phyloP scores from a whole-genome alignment of 306 rosid genomes.

The Prunus davidiana region DNA sequence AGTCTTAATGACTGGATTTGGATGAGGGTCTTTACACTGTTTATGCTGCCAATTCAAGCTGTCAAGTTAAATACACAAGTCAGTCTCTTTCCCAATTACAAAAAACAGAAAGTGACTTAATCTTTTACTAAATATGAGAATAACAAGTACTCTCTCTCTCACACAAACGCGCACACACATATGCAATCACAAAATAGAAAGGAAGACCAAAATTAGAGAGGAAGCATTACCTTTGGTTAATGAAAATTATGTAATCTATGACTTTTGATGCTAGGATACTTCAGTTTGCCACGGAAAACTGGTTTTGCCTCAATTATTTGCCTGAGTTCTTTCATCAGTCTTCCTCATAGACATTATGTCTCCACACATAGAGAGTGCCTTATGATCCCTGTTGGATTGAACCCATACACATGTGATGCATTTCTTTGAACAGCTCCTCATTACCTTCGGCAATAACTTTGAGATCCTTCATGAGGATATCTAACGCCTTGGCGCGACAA shows the following conservation, averaged over 20 bases:
- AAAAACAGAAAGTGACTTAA: neutral
- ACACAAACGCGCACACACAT: neutral
- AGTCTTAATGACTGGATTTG: too few species aligned
- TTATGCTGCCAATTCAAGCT: slow-evolving; percentile 94
- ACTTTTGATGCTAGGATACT: slow-evolving; percentile 59
- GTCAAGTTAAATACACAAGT: slow-evolving; percentile 30
- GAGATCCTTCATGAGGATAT: too few species aligned
- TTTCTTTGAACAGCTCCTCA: too few species aligned
- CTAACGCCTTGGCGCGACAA: too few species aligned
- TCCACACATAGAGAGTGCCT: slow-evolving; percentile 63
- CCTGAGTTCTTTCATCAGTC: slow-evolving; percentile 65
- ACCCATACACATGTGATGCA: too few species aligned
- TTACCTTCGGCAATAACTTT: too few species aligned
- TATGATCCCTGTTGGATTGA: slow-evolving; percentile 54
- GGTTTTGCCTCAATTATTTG: slow-evolving; percentile 78
- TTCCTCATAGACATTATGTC: slow-evolving; percentile 78
- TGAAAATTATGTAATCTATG: slow-evolving; percentile 71
- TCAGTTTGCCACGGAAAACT: slow-evolving; percentile 65
- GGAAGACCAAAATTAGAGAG: neutral
- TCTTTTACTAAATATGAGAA: too few species aligned
- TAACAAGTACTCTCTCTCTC: neutral
- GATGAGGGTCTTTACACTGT: slow-evolving; percentile 63
- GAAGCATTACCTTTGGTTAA: slow-evolving; percentile 63
- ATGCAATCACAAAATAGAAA: neutral
- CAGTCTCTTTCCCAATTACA: slow-evolving; percentile 2